A percentile compares a stretch with the other conserved stretches of the same genome.
These are phyloP conservation scores for Boechera retrofracta DNA, from an alignment of 345 rosid species.

Conservation along the genomic window DNA sequence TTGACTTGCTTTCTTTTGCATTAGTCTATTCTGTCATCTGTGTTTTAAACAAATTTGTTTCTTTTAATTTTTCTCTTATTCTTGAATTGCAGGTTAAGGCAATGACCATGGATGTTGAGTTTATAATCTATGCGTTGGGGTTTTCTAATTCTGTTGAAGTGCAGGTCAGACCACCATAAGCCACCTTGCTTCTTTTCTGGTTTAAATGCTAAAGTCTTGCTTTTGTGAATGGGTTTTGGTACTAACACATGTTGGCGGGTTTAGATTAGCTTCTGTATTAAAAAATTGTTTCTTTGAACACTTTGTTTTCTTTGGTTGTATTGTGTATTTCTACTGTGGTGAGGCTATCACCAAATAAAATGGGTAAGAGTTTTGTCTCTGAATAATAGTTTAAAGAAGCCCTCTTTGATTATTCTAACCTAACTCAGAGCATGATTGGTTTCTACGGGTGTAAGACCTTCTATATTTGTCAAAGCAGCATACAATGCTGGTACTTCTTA, in stretches of 20 bases:
- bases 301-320: neutral
- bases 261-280: neutral
- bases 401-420: neutral
- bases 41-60: constrained; percentile 4
- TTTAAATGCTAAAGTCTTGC: constrained; percentile 11
- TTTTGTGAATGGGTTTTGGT: constrained; percentile 18
- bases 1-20: constrained; percentile 28
- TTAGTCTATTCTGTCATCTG: neutral
- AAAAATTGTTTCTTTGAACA: neutral
- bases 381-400: constrained; percentile 17
- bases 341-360: neutral
- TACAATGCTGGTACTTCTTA: neutral
- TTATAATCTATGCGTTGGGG: constrained; percentile 76
- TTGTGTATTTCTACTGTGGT: neutral
- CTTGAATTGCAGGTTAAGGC: constrained; percentile 68
- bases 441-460: neutral
- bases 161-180: constrained; percentile 60
- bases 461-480: neutral
- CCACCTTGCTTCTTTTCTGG: constrained; percentile 23
- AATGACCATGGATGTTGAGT: constrained; percentile 75
- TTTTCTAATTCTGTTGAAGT: constrained; percentile 75
- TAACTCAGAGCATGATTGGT: constrained; percentile 13
- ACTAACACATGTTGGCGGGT: neutral
- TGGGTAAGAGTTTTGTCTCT: constrained; percentile 12
- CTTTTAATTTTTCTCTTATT: constrained; percentile 7